Evolutionary conservation across 495 filamentous ascomycete species (phyloP).

Genomic region (Aeminium ludgeri): DNA sequence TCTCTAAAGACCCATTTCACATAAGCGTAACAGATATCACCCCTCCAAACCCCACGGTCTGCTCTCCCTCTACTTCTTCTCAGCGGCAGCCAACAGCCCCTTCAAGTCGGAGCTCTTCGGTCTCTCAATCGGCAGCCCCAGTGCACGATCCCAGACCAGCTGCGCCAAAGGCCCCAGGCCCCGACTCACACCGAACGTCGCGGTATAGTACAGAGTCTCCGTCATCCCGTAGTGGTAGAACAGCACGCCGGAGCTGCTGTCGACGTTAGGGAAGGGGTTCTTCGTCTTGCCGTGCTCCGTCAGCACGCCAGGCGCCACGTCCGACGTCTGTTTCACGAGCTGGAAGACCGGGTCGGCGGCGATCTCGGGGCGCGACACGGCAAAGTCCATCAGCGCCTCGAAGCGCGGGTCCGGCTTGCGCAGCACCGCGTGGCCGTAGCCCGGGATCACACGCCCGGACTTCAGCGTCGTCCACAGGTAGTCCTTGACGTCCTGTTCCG

Average conservation of each 20-base stretch:
- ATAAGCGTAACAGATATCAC: too few species aligned
- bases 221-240: constrained; percentile 96
- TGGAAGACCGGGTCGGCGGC: constrained; percentile 77
- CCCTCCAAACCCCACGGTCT: too few species aligned
- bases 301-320: constrained; percentile 70
- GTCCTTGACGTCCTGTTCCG: constrained; percentile 57
- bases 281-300: constrained; percentile 96
- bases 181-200: constrained; percentile 85
- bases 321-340: constrained; percentile 72
- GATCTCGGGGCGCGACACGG: constrained; percentile 65
- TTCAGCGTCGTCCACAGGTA: constrained; percentile 91
- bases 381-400: constrained; percentile 92
- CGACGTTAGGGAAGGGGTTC: constrained; percentile 95
- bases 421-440: constrained; percentile 95
- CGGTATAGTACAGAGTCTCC: constrained; percentile 95
- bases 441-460: constrained; percentile 85
- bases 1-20: too few species aligned
- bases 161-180: constrained; percentile 85
- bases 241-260: constrained; percentile 76
- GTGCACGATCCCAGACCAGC: constrained; percentile 86
- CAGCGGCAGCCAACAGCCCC: constrained; percentile 47
- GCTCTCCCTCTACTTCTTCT: constrained; percentile 4
- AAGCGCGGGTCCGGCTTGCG: constrained; percentile 95
- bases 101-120: constrained; percentile 92
- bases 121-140: constrained; percentile 93